Base-by-base conservation (phyloP, 805 yeast species). In the Yamadazyma tumulicola region DNA sequence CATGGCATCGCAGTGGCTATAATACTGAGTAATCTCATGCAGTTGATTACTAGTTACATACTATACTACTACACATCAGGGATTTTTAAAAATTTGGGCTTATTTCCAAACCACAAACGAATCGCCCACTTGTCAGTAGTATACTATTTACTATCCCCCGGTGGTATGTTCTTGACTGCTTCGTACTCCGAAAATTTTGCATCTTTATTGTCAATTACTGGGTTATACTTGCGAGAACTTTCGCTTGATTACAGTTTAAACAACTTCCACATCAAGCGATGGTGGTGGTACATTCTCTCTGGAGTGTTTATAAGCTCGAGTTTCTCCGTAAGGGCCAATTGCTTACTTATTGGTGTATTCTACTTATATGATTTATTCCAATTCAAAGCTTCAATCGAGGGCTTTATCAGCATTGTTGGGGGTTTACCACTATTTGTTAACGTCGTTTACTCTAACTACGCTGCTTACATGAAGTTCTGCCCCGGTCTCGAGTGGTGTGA, bases 401-500 rank as follows among this genome's bases (percentile, higher is more conserved):
- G n/a, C n/a, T n/a, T n/a, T 4, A 14, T 25, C 29, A 28, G 33
- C 21, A 19, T 38, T 4, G 14, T 73, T 0, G 67, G 84, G 2
- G 97, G 97, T 0, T 33, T 60, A 4, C 52, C 73, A 11, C 49
- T 87, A 28, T 73, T 75, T 6, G 13, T 53, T 0, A 58, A 74
- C 2, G 61, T 84, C 8, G 31, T 76, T 0, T 51, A 48, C 5
- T 61, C 75, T 1, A 81, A 77, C 42, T 64, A 65, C 35, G 34
- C 64, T 2, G 84, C 88, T 2, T 88, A 77, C 48, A 20, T 28
- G 3, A 47, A 50, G 11, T 81, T 76, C 42, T 93, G 98, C 53
- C 85, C 87, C 1, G 79, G 85, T 6, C n/a, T n/a, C n/a, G 84
- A 72, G 41, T 91, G 97, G 97, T 91, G 98, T 54, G 41, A 61